Conservation (phyloP, 2,329 filamentous ascomycete species). For the Thielaviopsis ethacetica region DNA sequence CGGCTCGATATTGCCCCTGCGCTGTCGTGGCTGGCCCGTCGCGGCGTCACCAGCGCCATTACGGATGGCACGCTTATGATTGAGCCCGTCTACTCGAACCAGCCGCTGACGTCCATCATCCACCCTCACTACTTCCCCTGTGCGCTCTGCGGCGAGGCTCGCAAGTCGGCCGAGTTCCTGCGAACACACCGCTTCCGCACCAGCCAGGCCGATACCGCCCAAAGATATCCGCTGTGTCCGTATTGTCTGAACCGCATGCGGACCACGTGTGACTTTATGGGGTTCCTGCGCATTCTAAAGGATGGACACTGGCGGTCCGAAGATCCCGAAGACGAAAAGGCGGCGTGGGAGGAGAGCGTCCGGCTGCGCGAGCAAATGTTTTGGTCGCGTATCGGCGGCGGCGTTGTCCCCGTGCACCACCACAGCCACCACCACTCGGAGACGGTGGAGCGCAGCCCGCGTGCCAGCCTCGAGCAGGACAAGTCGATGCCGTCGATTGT, state of each 20-base stretch:
- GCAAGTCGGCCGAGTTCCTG: conserved; percentile 53
- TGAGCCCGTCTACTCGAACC: conserved; percentile 59
- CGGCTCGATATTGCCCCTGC: conserved; percentile 79
- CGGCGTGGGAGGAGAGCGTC: conserved; percentile 90
- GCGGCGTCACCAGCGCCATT: conserved; percentile 68
- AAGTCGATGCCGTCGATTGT: conserved; percentile 3
- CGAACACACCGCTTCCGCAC: conserved; percentile 80
- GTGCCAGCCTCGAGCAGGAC: conserved; percentile 20
- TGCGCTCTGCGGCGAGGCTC: conserved; percentile 72
- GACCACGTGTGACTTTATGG: conserved; percentile 81
- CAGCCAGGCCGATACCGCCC: conserved; percentile 70
- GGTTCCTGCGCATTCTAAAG: conserved; percentile 78
- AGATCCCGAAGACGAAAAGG: conserved; percentile 67
- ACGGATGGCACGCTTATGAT: conserved; percentile 76
- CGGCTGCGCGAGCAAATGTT: conserved; percentile 89
- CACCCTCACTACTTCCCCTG: conserved; percentile 51
- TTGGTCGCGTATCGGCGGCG: conserved; percentile 83
- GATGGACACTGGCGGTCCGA: conserved; percentile 84
- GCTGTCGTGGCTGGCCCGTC: conserved; percentile 81
- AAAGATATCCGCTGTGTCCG: conserved; percentile 75
- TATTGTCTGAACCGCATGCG: conserved; percentile 75
- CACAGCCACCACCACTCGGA: conserved; percentile 30
- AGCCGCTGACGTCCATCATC: conserved; percentile 30
- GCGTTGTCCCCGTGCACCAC: conserved; percentile 54
- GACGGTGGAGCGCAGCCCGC: conserved; percentile 17